Percentiles rank a stretch among this genome's conserved stretches.
Evolutionary conservation across 352 stramenopile species (phyloP).

Genomic region (Globisporangium irregulare): DNA sequence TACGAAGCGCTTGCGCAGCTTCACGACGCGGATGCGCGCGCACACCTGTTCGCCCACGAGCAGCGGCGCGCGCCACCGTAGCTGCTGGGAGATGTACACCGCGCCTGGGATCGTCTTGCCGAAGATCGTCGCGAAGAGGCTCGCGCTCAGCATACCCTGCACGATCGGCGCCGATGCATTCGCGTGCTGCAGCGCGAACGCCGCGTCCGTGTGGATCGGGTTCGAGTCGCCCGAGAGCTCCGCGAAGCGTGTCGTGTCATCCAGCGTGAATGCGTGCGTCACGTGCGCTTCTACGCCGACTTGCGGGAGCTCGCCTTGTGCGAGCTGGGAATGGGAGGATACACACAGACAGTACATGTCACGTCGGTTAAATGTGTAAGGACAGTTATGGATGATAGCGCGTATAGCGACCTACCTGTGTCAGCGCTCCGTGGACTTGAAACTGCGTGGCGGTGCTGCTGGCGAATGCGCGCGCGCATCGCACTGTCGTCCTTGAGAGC

Average conservation of each 20-base stretch:
- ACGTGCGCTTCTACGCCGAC: slow-evolving; percentile 60
- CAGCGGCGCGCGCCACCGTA: slow-evolving; percentile 64
- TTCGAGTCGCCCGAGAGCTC: slow-evolving; percentile 69
- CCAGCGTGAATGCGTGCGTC: slow-evolving; percentile 54
- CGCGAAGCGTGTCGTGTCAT: slow-evolving; percentile 64
- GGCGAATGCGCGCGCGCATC: background rate
- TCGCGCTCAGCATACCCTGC: slow-evolving; percentile 76
- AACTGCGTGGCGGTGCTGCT: background rate
- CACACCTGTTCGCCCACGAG: slow-evolving; percentile 57
- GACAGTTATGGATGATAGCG: background rate
- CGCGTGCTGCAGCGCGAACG: slow-evolving; percentile 26
- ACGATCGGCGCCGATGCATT: slow-evolving; percentile 48
- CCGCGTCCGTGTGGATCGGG: slow-evolving; percentile 67
- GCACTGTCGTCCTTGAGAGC: background rate
- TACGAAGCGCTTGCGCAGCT: slow-evolving; percentile 64
- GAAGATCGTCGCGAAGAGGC: slow-evolving; percentile 84
- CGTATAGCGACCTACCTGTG: slow-evolving; percentile 8
- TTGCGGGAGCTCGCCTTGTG: slow-evolving; percentile 34
- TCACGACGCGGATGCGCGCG: slow-evolving; percentile 58
- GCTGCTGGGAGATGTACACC: slow-evolving; percentile 71
- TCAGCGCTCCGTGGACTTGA: slow-evolving; percentile 10
- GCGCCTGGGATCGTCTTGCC: slow-evolving; percentile 63
- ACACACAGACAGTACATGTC: background rate
- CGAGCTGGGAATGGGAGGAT: slow-evolving; percentile 29
- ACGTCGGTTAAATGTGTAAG: background rate